Evolutionary conservation across 129 eudicot genomes (phyloP), one percentile per base, ranked within the genome.

Genomic region (carrot (Daucus carota)): DNA sequence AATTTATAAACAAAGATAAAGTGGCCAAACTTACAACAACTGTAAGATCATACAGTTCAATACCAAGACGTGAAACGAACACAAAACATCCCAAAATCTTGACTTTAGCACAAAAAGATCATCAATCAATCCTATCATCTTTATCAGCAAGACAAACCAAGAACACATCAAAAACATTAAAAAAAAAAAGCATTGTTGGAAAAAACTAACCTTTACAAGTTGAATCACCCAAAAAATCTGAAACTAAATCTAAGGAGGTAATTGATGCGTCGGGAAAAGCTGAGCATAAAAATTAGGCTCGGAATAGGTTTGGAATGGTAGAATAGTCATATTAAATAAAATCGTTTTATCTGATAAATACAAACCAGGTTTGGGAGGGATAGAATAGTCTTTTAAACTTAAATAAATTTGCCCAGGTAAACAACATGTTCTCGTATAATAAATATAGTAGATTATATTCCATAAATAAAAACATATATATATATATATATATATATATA

Each of bases 141-240:
- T 8, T 31, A 74, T 45, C 44, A 81, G 68, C 73, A 66, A 74
- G 69, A 45, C 59, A 67, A 6, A 60, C 28, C 40, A 26, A 15
- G 24, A 57, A 34, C 48, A 48, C 4, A 16, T 52, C 44, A 6
- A 67, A 28, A 8, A 48, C 16, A 57, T 24, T 34, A 1, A 38
- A 15, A 57, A 8, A 48, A 24, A 36, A 3, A n/a, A n/a, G n/a
- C n/a, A 5, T 29, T 63, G 22, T 1, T 15, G 1, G 4, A n/a
- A 73, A 69, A 7, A 75, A 36, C 59, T 60, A 72, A 86, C 96
- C 88, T 85, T 80, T 32, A 29, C 28, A 80, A 54, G 63, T 31
- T 50, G 45, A 74, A 75, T 20, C 2, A 57, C n/a, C n/a, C 50
- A 63, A 71, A 75, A 81, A 92, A 90, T 84, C 90, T 85, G 83